These are phyloP conservation scores for Lentinus tigrinus DNA, from an alignment of 768 basidiomycete species.

Conservation along the genomic window DNA sequence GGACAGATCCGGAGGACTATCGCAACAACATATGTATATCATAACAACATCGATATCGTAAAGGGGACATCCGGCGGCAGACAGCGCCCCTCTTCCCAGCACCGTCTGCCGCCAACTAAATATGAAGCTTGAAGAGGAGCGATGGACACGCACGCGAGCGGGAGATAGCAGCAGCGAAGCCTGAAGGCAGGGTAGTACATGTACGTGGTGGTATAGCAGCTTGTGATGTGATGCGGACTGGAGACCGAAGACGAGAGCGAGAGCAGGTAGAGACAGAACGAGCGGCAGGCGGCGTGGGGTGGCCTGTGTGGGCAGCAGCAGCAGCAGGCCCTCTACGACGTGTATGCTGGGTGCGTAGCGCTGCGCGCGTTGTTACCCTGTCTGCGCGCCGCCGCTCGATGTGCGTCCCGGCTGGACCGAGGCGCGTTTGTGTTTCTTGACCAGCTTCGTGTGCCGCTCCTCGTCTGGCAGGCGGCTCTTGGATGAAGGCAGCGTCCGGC, in stretches of 20 bases:
- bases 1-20: not conserved
- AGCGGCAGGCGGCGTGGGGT: not conserved
- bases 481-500: constrained; percentile 63
- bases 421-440: constrained; percentile 53
- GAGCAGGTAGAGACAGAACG: not conserved
- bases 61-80: constrained; percentile 2
- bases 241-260: not conserved
- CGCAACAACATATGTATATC: constrained; percentile 11
- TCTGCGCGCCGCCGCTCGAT: constrained; percentile 7
- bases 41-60: constrained; percentile 10
- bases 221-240: not conserved
- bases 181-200: not conserved
- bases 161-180: not conserved
- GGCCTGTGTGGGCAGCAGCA: not conserved
- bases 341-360: not conserved
- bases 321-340: not conserved
- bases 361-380: constrained; percentile 1
- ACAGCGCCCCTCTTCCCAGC: not conserved
- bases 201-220: not conserved
- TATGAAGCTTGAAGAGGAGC: not conserved
- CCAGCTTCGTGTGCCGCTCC: constrained; percentile 37
- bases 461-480: constrained; percentile 34
- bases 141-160: not conserved
- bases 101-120: not conserved
- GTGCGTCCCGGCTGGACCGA: constrained; percentile 35